These are phyloP conservation scores for Mortierella antarctica DNA, from an alignment of 192 early-diverging fungal species.

Conservation along the genomic window DNA sequence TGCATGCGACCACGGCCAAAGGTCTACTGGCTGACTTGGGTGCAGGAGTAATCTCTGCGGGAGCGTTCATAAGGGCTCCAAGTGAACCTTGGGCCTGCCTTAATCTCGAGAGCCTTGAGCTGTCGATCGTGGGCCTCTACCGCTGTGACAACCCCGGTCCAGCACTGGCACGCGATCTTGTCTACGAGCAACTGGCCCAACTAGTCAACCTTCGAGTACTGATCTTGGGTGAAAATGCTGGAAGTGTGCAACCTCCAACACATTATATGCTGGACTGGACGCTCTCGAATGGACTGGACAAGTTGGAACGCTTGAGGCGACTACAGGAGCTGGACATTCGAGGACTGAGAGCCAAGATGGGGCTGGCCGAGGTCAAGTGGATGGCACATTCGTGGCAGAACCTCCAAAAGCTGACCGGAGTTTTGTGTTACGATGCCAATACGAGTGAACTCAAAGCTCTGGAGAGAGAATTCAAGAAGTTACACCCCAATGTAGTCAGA, in stretches of 20 bases:
- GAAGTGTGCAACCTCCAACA: neutral
- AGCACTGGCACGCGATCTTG: neutral
- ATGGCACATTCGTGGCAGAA: neutral
- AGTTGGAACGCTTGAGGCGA: neutral
- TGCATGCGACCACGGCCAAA: neutral
- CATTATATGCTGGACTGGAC: neutral
- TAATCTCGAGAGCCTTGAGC: neutral
- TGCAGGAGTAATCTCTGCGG: neutral
- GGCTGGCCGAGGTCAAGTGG: neutral
- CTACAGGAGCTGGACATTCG: neutral
- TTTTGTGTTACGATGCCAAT: too few relatives aligned
- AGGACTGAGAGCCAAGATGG: neutral
- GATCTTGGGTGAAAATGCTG: neutral
- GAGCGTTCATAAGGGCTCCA: neutral
- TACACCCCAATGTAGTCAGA: too few relatives aligned
- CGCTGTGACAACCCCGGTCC: neutral
- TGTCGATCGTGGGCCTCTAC: neutral
- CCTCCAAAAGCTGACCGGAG: neutral
- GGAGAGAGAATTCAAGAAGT: too few relatives aligned
- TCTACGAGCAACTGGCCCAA: neutral
- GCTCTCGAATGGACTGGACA: neutral
- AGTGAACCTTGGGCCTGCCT: neutral
- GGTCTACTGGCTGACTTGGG: neutral
- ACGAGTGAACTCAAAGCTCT: too few relatives aligned
- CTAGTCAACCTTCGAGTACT: neutral